Percentiles rank a stretch among this genome's conserved stretches.
phyloP scores from a whole-genome alignment of 495 filamentous ascomycete species.

The Clavariopsis aquatica region DNA sequence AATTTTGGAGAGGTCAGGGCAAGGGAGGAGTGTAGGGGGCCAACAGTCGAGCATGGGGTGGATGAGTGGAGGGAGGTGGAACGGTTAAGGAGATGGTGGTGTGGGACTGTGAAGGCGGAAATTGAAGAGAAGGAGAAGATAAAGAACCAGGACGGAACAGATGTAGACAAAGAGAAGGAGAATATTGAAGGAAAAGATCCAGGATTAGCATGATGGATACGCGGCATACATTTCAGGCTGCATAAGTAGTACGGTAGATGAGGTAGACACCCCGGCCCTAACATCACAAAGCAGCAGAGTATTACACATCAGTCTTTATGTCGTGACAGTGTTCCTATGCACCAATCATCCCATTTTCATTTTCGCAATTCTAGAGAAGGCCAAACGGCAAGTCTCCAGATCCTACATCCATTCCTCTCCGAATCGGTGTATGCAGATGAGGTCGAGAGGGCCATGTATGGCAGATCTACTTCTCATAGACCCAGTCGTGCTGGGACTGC shows the following conservation, averaged over 20 bases:
- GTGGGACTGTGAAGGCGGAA: conserved; percentile 29
- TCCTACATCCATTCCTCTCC: not conserved
- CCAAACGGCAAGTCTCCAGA: not conserved
- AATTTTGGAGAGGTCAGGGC: conserved; percentile 44
- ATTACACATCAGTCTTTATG: not conserved
- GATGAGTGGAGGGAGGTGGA: conserved; percentile 61
- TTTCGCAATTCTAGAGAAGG: not conserved
- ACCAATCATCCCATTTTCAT: not conserved
- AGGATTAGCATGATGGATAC: not conserved
- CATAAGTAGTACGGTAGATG: not conserved
- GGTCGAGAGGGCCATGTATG: not conserved
- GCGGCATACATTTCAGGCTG: not conserved
- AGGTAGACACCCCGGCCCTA: not conserved
- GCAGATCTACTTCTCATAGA: conserved; percentile 76
- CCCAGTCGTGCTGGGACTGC: conserved; percentile 77
- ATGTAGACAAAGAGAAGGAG: conserved; percentile 4
- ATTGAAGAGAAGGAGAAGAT: conserved; percentile 34
- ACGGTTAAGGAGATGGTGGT: conserved; percentile 57
- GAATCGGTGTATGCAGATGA: not conserved
- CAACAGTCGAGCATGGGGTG: conserved; percentile 64
- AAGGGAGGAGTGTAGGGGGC: conserved; percentile 57
- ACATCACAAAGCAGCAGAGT: not conserved
- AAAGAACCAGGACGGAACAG: conserved; percentile 37
- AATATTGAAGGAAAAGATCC: conserved; percentile 29
- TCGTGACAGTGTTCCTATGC: no score